These are phyloP conservation scores for Barnettozyma botsteinii DNA, from an alignment of 805 yeast species.

Conservation along the genomic window DNA sequence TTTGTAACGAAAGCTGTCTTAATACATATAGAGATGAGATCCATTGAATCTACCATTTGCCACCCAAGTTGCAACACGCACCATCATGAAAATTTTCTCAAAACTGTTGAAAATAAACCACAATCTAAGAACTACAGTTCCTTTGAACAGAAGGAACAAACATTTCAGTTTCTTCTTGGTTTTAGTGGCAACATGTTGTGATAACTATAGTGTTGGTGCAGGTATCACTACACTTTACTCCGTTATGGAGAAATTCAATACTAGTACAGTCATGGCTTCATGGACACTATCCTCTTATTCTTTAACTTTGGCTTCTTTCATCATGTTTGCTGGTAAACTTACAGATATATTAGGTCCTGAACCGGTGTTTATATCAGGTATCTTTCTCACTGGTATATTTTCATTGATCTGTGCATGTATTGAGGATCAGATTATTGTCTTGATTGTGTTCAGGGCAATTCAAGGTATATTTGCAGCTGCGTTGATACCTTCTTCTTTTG, in stretches of 20 bases:
- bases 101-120: not conserved
- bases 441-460: conserved; percentile 38
- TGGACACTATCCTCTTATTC: conserved; percentile 43
- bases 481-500: conserved; percentile 34
- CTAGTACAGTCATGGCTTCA: conserved; percentile 17
- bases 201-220: conserved; percentile 5
- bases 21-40: too few relatives aligned
- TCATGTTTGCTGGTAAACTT: conserved; percentile 36
- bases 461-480: conserved; percentile 43
- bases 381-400: conserved; percentile 21
- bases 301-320: conserved; percentile 39
- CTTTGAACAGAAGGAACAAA: not conserved
- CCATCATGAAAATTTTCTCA: not conserved
- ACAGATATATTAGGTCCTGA: conserved; percentile 39
- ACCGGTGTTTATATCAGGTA: conserved; percentile 24
- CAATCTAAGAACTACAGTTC: not conserved
- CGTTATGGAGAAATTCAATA: conserved; percentile 1
- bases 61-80: too few relatives aligned
- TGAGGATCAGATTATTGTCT: conserved; percentile 27
- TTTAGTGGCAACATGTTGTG: conserved; percentile 1
- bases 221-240: conserved; percentile 5
- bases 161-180: conserved; percentile 1
- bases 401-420: conserved; percentile 34
- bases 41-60: too few relatives aligned
- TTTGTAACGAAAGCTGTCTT: too few relatives aligned